Evolutionary conservation across 495 filamentous ascomycete species (phyloP).

Genomic region (Penicillium herquei): DNA sequence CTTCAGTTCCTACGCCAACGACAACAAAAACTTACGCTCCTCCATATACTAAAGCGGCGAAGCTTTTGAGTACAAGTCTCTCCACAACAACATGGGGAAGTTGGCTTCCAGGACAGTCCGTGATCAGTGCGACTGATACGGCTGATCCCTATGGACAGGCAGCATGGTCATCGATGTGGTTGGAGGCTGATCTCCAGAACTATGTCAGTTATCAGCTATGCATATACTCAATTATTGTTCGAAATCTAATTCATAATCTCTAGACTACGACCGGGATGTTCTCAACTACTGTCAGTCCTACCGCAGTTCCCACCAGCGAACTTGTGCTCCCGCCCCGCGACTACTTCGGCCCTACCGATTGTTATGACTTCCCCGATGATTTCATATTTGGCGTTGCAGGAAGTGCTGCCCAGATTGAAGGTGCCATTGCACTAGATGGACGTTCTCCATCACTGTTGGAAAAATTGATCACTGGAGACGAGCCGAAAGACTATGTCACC

Average conservation of each 20-base stretch:
- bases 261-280: conserved; percentile 28
- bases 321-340: conserved; percentile 34
- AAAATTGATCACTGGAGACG: conserved; percentile 21
- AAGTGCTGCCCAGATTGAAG: conserved; percentile 51
- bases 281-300: conserved; percentile 35
- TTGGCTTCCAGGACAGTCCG: conserved; percentile 27
- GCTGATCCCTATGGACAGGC: conserved; percentile 33
- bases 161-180: conserved; percentile 36
- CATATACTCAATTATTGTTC: background rate
- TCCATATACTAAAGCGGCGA: conserved; percentile 17
- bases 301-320: conserved; percentile 31
- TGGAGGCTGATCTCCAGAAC: conserved; percentile 22
- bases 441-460: conserved; percentile 38
- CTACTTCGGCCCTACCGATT: conserved; percentile 29
- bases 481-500: conserved; percentile 37
- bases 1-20: conserved; percentile 25
- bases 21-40: conserved; percentile 23
- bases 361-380: conserved; percentile 37
- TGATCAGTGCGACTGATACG: conserved; percentile 27
- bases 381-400: conserved; percentile 54
- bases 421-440: conserved; percentile 43
- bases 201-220: conserved; percentile 16
- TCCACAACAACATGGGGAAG: conserved; percentile 31
- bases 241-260: background rate
- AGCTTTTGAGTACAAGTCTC: conserved; percentile 15